Base-by-base conservation (phyloP, 306 rosid genomes). In the Cicer yamashitae region DNA sequence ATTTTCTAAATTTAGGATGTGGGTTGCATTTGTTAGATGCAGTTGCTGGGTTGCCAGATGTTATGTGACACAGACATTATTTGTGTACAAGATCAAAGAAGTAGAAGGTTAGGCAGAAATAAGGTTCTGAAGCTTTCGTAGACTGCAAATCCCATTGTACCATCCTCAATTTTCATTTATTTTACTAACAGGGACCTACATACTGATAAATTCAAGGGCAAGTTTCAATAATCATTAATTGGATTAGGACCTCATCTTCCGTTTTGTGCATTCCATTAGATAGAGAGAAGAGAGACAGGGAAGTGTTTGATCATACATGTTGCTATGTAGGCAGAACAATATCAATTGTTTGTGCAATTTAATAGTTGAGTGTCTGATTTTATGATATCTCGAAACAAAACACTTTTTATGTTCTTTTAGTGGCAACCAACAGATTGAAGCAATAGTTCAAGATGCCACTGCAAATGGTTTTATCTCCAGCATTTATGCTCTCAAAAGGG, bases 401-500 rank as follows among this genome's bases (percentile, higher is more conserved):
- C 59, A 65, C 71, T 67, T 44, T 10, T 48, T n/a, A 6, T 53
- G 8, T 82, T 68, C 10, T 68, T 82, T 72, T 73, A 52, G 46
- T 84, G 58, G 68, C 41, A 58, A 73, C 65, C 73, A 54, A 77
- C 91, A 94, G 98, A 84, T 91, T 82, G 98, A 94, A 82, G 96
- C 93, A 22, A 91, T 94, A 50, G 88, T 81, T 79, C 97, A 90
- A 80, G 93, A 90, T 80, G 82, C 76, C 20, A 44, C 92, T 22
- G 96, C 96, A 75, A 80, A 86, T 50, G 98, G 97, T 67, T 79
- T 82, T 77, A 84, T 91, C 75, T 86, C 90, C 77, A 89, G 75
- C 82, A 82, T 91, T 63, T 84, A 67, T 22, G 93, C 91, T 76
- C 94, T 94, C 82, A 84, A 94, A n/a, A n/a, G n/a, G n/a, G n/a